Evolutionary conservation across 2,329 filamentous ascomycete species (phyloP).

Genomic region (Penicillium olsonii): DNA sequence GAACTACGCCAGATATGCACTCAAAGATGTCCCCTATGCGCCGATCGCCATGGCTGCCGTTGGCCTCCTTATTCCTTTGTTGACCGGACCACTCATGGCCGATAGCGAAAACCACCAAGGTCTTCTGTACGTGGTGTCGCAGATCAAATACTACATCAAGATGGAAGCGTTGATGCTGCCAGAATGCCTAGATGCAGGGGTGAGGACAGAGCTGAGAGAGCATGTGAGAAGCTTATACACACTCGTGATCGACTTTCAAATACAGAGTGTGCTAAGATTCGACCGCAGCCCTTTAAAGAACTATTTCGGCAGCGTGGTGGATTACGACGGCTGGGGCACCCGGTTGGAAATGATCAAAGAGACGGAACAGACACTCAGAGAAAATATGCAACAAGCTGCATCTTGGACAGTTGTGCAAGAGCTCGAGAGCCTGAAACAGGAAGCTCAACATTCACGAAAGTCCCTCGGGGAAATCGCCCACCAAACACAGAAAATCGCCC

Average conservation of each 20-base stretch:
- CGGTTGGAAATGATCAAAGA: neutral
- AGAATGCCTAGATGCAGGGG: neutral
- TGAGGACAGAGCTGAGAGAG: slow-evolving; percentile 20
- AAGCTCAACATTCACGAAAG: neutral
- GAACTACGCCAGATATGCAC: slow-evolving; percentile 3
- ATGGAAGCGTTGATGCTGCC: slow-evolving; percentile 30
- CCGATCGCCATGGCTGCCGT: slow-evolving; percentile 8
- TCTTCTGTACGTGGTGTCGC: slow-evolving; percentile 36
- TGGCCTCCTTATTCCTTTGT: slow-evolving; percentile 35
- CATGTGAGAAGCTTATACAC: slow-evolving; percentile 29
- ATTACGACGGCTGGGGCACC: slow-evolving; percentile 6
- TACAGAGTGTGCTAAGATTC: slow-evolving; percentile 36
- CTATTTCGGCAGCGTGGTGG: slow-evolving; percentile 1
- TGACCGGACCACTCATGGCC: slow-evolving; percentile 32
- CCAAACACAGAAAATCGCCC: neutral
- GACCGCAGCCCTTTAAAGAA: slow-evolving; percentile 18
- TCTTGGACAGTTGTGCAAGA: neutral
- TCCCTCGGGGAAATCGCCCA: neutral
- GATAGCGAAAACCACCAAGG: slow-evolving; percentile 34
- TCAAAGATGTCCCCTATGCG: slow-evolving; percentile 9
- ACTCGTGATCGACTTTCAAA: slow-evolving; percentile 39
- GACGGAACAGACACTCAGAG: neutral
- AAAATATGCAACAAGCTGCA: neutral
- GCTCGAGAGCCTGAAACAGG: neutral
- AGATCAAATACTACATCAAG: slow-evolving; percentile 35